A percentile compares a stretch with the other conserved stretches of the same genome.
These are phyloP conservation scores for Sungouiozyma intestinalis DNA, from an alignment of 805 yeast genomes.

Conservation along the genomic window DNA sequence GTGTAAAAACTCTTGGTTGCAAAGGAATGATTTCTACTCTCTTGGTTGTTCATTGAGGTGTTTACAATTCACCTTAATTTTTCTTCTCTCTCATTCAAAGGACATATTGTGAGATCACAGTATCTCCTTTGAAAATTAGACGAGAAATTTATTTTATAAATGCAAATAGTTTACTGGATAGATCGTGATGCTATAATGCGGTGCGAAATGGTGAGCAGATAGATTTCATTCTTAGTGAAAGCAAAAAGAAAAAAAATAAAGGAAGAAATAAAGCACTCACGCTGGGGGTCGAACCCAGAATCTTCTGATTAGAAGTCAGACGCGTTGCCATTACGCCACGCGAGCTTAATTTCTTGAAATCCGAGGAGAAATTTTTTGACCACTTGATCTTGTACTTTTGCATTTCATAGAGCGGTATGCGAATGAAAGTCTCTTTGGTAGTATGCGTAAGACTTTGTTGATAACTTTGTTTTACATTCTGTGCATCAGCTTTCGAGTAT, in stretches of 20 bases:
- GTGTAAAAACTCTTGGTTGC: not conserved
- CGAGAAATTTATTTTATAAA: too few relatives aligned
- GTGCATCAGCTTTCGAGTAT: too few relatives aligned
- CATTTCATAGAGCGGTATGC: not conserved
- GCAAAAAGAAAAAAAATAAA: not conserved
- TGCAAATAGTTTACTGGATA: too few relatives aligned
- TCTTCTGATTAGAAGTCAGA: slow-evolving; percentile 47
- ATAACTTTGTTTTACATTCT: too few relatives aligned
- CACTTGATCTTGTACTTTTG: not conserved
- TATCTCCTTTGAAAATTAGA: not conserved
- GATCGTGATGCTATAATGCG: too few relatives aligned
- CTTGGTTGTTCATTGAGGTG: not conserved
- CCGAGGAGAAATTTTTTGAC: not conserved
- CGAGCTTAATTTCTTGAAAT: slow-evolving; percentile 28
- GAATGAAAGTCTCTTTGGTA: too few relatives aligned
- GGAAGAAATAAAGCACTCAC: slow-evolving; percentile 19
- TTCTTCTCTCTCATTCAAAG: not conserved
- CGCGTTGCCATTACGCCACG: slow-evolving; percentile 50
- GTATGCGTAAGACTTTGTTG: too few relatives aligned
- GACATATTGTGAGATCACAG: not conserved
- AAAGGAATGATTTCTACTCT: not conserved
- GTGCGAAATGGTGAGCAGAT: too few relatives aligned
- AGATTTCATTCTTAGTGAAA: too few relatives aligned
- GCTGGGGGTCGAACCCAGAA: slow-evolving; percentile 49
- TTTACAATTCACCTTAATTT: not conserved